Conservation (phyloP, 108 stramenopile genomes). For the Seminavis robusta region DNA sequence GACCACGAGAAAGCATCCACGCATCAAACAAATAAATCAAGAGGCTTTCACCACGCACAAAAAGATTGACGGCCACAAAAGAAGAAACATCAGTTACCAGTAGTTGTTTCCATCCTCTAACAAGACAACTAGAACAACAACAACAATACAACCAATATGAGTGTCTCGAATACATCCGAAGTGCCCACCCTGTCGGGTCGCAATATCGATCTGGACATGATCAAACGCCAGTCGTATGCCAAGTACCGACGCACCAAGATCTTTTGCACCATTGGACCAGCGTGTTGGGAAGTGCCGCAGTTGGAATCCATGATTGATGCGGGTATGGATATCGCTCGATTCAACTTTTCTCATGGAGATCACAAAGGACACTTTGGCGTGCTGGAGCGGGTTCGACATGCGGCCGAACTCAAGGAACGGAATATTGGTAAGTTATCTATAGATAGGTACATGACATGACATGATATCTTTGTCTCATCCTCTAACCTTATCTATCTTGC, state of each 20-base stretch:
- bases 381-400: conserved; percentile 59
- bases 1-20: no score
- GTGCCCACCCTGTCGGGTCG: conserved; percentile 55
- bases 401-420: conserved; percentile 61
- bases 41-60: no score
- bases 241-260: conserved; percentile 67
- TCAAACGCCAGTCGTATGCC: conserved; percentile 30
- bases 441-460: background rate
- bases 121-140: conserved; percentile 19
- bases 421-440: conserved; percentile 51
- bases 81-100: no score
- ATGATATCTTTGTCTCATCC: background rate
- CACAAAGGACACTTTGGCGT: conserved; percentile 64
- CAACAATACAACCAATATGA: conserved; percentile 20
- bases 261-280: conserved; percentile 78
- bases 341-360: conserved; percentile 87
- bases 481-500: background rate
- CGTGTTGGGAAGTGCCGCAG: conserved; percentile 69
- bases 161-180: conserved; percentile 53
- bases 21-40: no score
- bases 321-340: conserved; percentile 90
- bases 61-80: no score
- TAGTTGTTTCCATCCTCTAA: conserved; percentile 9
- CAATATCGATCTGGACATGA: conserved; percentile 48
- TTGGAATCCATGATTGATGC: conserved; percentile 71